phyloP scores from a whole-genome alignment of 2,329 filamentous ascomycete genomes.

The Trichoderma hamatum region DNA sequence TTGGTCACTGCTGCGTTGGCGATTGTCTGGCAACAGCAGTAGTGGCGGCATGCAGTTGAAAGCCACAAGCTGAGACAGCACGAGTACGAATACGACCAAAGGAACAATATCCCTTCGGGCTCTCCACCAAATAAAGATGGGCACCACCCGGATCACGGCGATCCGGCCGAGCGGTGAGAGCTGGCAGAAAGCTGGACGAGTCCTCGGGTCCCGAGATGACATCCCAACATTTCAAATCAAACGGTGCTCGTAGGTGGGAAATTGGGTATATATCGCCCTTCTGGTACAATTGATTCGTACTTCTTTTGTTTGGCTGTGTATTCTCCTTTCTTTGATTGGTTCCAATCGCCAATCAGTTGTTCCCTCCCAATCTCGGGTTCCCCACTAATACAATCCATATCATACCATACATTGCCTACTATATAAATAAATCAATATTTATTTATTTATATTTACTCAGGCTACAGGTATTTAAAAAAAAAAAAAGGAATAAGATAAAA shows the following conservation, averaged over 20 bases:
- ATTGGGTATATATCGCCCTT: neutral
- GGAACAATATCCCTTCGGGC: neutral
- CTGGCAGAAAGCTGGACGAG: slow-evolving; percentile 32
- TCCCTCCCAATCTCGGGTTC: neutral
- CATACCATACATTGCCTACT: neutral
- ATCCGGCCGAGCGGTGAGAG: slow-evolving; percentile 36
- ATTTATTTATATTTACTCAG: neutral
- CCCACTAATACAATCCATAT: neutral
- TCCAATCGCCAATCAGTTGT: neutral
- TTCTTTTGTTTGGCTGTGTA: neutral
- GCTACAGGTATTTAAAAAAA: neutral
- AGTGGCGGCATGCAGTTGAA: too few species aligned
- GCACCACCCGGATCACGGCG: slow-evolving; percentile 33
- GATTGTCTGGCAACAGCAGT: neutral
- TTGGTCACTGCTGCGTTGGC: neutral
- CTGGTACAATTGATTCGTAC: neutral
- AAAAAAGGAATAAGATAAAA: neutral
- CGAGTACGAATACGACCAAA: slow-evolving; percentile 21
- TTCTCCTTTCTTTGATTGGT: neutral
- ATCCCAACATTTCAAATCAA: neutral
- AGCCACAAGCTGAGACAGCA: neutral
- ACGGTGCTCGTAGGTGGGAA: neutral
- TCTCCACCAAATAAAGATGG: slow-evolving; percentile 23
- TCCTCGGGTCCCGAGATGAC: slow-evolving; percentile 2
- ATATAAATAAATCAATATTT: neutral